A percentile compares a stretch with the other conserved stretches of the same genome.
Conservation (phyloP, 179 eudicot genomes). For the Silene noctiflora region DNA sequence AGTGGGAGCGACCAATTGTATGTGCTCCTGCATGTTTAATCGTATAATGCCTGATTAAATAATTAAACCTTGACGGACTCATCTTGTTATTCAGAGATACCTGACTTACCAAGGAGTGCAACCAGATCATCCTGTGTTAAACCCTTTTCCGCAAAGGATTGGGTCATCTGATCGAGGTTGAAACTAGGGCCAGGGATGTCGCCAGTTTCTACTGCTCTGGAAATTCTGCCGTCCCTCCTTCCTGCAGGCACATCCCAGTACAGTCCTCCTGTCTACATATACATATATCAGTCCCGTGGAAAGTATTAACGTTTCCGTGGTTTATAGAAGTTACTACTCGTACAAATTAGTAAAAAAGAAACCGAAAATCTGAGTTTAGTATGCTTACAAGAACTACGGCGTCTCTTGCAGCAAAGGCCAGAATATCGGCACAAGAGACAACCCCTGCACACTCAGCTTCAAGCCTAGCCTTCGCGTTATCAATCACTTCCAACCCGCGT, state of each 20-base stretch:
- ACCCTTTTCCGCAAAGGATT: constrained; percentile 51
- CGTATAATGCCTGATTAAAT: not conserved
- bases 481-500: constrained; percentile 72
- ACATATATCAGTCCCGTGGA: not conserved
- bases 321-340: not conserved
- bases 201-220: constrained; percentile 44
- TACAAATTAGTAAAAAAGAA: not conserved
- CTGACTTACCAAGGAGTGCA: constrained; percentile 56
- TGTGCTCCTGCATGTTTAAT: constrained; percentile 53
- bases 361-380: not conserved
- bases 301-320: not conserved
- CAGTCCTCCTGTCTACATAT: constrained; percentile 17
- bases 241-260: constrained; percentile 66
- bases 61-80: not conserved
- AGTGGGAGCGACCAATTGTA: constrained; percentile 74
- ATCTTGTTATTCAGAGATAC: not conserved
- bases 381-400: constrained; percentile 51
- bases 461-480: constrained; percentile 58
- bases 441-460: constrained; percentile 53
- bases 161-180: constrained; percentile 48
- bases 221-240: constrained; percentile 70
- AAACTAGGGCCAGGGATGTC: constrained; percentile 51
- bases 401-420: constrained; percentile 88
- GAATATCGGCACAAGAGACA: constrained; percentile 87
- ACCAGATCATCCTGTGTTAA: constrained; percentile 77